These are phyloP conservation scores for Corymbia calophylla DNA, from an alignment of 441 rosid genomes.

Conservation along the genomic window DNA sequence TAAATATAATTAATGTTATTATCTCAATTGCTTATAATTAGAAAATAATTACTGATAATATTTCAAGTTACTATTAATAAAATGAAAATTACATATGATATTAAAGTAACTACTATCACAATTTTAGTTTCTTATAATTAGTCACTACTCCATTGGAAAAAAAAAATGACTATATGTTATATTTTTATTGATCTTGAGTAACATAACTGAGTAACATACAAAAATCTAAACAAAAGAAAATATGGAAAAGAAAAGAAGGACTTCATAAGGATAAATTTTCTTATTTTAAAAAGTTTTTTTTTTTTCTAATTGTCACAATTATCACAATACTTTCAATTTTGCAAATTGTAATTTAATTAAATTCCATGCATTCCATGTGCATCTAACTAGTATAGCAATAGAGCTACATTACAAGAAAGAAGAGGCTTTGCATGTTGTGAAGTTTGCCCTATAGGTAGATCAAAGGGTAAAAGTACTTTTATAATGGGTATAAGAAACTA, in stretches of 20 bases:
- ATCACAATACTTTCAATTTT: background rate
- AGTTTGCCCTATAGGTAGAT: background rate
- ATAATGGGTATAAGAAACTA: background rate
- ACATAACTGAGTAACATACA: background rate
- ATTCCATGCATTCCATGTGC: too few species aligned
- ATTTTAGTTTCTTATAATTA: background rate
- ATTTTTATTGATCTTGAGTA: background rate
- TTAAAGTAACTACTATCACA: background rate
- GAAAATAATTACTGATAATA: background rate
- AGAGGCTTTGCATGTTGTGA: background rate
- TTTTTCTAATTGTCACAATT: background rate
- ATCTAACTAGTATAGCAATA: background rate
- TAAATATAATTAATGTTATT: too few species aligned
- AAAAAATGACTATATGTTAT: too few species aligned
- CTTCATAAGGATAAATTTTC: background rate
- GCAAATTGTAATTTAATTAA: background rate
- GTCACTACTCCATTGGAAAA: background rate
- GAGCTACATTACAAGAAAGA: background rate
- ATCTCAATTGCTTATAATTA: background rate
- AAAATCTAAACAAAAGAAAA: background rate
- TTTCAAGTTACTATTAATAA: background rate
- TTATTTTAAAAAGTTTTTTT: too few species aligned
- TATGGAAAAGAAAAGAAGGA: background rate
- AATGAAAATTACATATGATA: background rate
- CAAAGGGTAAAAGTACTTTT: background rate